These are phyloP conservation scores for Pisolithus sp. DNA, from an alignment of 768 basidiomycete species.

Conservation along the genomic window DNA sequence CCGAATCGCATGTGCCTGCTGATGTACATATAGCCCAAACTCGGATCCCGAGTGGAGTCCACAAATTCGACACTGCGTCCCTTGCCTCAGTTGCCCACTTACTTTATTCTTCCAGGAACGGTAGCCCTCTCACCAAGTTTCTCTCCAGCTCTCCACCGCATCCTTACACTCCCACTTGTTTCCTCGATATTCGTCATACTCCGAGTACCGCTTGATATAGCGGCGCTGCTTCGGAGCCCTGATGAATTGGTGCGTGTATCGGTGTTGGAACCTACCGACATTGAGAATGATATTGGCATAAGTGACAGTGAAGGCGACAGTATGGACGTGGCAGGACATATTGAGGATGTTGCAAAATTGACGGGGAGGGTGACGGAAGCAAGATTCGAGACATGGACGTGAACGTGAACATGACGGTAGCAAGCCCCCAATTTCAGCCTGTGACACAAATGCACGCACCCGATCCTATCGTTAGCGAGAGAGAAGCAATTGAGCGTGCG, in stretches of 20 bases:
- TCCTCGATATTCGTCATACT: slow-evolving; percentile 2
- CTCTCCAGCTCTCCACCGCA: slow-evolving; percentile 9
- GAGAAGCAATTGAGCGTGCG: slow-evolving; percentile 30
- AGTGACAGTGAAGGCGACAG: slow-evolving; percentile 22
- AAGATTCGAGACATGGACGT: neutral
- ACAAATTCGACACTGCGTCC: no score
- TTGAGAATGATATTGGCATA: slow-evolving; percentile 11
- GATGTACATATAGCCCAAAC: no score
- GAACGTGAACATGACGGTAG: no score
- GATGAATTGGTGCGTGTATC: slow-evolving; percentile 31
- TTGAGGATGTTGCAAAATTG: neutral
- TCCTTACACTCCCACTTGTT: slow-evolving; percentile 8
- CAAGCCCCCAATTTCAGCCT: no score
- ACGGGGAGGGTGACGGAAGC: neutral
- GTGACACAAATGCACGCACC: no score
- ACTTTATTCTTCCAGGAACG: neutral
- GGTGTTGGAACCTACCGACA: slow-evolving; percentile 20
- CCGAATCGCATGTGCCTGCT: neutral
- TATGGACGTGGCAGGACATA: slow-evolving; percentile 38
- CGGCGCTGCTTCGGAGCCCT: slow-evolving; percentile 34
- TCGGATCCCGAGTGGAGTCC: no score
- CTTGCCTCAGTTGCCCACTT: no score
- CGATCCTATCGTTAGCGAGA: slow-evolving; percentile 17
- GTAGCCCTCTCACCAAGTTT: neutral
- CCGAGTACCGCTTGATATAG: slow-evolving; percentile 32